Percentiles rank a stretch among this genome's conserved stretches.
Evolutionary conservation across 768 basidiomycete genomes (phyloP).

Genomic region (Pulveroboletus sp.): DNA sequence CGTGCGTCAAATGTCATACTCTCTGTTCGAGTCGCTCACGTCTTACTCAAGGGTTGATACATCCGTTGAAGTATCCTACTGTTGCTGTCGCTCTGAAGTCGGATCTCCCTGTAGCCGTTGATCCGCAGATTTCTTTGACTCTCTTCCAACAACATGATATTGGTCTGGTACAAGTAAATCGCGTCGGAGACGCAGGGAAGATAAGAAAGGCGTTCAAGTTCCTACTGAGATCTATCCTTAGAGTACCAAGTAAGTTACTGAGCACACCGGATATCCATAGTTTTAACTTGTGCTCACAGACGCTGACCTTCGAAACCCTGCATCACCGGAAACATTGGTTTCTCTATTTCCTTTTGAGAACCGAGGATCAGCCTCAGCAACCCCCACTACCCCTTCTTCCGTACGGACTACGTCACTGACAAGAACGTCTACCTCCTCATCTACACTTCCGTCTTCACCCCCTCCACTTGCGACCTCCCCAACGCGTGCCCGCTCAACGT

Average conservation of each 20-base stretch:
- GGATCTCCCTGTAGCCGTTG: slow-evolving; percentile 58
- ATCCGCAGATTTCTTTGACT: slow-evolving; percentile 48
- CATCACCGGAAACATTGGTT: slow-evolving; percentile 58
- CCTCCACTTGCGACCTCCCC: slow-evolving; percentile 44
- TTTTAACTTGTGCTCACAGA: slow-evolving; percentile 28
- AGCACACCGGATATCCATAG: neutral
- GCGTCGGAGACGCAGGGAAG: slow-evolving; percentile 54
- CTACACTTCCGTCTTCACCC: slow-evolving; percentile 35
- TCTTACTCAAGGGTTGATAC: slow-evolving; percentile 48
- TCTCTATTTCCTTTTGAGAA: slow-evolving; percentile 55
- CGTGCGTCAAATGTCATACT: slow-evolving; percentile 45
- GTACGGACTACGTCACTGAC: slow-evolving; percentile 30
- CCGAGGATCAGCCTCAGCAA: slow-evolving; percentile 43
- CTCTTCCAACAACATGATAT: slow-evolving; percentile 62
- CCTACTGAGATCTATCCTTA: slow-evolving; percentile 62
- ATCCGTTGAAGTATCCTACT: slow-evolving; percentile 52
- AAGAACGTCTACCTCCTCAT: slow-evolving; percentile 30
- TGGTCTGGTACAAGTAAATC: slow-evolving; percentile 74
- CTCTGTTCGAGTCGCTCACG: slow-evolving; percentile 11
- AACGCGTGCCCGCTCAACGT: slow-evolving; percentile 52
- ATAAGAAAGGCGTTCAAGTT: slow-evolving; percentile 73
- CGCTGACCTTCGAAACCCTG: slow-evolving; percentile 60
- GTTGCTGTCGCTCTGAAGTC: slow-evolving; percentile 88
- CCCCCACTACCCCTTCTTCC: slow-evolving; percentile 48
- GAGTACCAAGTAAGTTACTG: slow-evolving; percentile 36